Percentiles rank a stretch among this genome's conserved stretches.
Evolutionary conservation across 2,329 filamentous ascomycete species (phyloP).

Genomic region (Alternaria sp.): DNA sequence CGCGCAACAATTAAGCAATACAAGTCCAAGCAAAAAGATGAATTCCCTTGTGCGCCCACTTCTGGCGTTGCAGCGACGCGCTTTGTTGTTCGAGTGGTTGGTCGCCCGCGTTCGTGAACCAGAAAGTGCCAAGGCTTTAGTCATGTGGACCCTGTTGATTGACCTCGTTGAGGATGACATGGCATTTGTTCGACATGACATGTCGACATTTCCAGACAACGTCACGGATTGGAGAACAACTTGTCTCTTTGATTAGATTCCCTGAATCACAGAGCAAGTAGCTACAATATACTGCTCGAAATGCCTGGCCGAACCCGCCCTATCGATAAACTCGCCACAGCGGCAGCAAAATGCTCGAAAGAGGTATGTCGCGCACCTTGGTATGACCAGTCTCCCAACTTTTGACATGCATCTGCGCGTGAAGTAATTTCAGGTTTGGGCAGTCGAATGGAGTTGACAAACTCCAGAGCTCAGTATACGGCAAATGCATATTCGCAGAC

Average conservation of each 20-base stretch:
- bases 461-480: slow-evolving; percentile 79
- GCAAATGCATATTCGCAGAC: slow-evolving; percentile 88
- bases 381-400: slow-evolving; percentile 3
- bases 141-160: slow-evolving; percentile 15
- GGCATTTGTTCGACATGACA: background rate
- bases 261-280: background rate
- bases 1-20: slow-evolving; percentile 38
- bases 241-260: background rate
- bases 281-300: slow-evolving; percentile 2
- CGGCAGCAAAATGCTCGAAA: slow-evolving; percentile 69
- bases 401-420: too few relatives aligned
- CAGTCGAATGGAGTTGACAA: background rate
- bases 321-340: slow-evolving; percentile 73
- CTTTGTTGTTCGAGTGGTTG: slow-evolving; percentile 42
- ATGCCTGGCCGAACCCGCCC: slow-evolving; percentile 62
- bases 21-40: slow-evolving; percentile 21
- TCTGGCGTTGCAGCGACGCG: slow-evolving; percentile 31
- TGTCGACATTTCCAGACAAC: background rate
- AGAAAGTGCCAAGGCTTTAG: slow-evolving; percentile 29
- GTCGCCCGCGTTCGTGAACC: slow-evolving; percentile 28
- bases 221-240: background rate
- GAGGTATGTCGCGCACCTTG: slow-evolving; percentile 60
- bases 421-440: too few relatives aligned
- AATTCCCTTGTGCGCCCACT: slow-evolving; percentile 19
- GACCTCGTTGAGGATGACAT: slow-evolving; percentile 22